Evolutionary conservation across 1,284 basidiomycete species (phyloP).

Genomic region (Naganishia sp.): DNA sequence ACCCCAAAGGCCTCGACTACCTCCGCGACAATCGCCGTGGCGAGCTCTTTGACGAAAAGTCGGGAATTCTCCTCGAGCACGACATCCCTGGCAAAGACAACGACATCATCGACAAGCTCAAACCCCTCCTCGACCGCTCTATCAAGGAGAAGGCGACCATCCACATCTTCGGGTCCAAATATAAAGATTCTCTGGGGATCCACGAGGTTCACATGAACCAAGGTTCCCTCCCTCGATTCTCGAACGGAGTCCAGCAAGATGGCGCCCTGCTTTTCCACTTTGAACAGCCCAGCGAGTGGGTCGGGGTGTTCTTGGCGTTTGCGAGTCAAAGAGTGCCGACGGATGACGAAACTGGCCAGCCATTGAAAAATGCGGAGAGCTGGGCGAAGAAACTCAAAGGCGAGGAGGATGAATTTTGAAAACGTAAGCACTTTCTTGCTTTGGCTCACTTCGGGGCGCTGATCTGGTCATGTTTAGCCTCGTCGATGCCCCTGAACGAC

Average conservation of each 20-base stretch:
- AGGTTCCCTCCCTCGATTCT: constrained; percentile 9
- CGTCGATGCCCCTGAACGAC: no score
- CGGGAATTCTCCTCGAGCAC: constrained; percentile 2
- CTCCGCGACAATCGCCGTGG: background rate
- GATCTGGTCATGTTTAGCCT: no score
- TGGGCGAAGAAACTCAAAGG: constrained; percentile 5
- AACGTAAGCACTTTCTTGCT: no score
- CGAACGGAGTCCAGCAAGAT: constrained; percentile 20
- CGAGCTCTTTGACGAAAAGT: background rate
- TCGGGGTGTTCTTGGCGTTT: constrained; percentile 26
- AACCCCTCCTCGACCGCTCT: constrained; percentile 10
- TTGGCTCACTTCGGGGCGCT: no score
- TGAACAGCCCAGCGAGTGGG: constrained; percentile 15
- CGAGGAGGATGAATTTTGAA: background rate
- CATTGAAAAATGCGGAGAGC: constrained; percentile 1
- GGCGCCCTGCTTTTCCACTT: constrained; percentile 23
- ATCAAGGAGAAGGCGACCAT: constrained; percentile 25
- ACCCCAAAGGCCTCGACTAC: constrained; percentile 17
- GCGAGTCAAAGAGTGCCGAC: constrained; percentile 26
- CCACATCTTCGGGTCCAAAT: constrained; percentile 25
- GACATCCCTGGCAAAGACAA: constrained; percentile 21
- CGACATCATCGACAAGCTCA: constrained; percentile 27
- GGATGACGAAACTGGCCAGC: constrained; percentile 15
- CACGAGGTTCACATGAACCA: constrained; percentile 29
- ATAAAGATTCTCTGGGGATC: background rate